phyloP scores from a whole-genome alignment of 164 flowering plant species.

The Pachysandra terminalis region DNA sequence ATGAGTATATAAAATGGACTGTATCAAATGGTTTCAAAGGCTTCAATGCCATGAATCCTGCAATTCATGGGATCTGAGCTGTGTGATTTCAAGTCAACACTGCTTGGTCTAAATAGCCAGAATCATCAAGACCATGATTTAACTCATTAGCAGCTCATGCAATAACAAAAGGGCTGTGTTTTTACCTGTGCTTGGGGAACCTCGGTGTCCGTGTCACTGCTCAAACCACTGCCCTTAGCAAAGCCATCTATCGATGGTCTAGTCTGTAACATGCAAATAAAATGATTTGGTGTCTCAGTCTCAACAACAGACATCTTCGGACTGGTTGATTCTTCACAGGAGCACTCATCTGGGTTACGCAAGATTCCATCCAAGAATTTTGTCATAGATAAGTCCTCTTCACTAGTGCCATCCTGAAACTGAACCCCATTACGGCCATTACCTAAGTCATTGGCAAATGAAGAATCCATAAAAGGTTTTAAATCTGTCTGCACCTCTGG shows the following conservation, averaged over 20 bases:
- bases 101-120: neutral
- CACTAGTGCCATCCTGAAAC: constrained; percentile 33
- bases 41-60: neutral
- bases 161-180: too few species aligned
- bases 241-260: neutral
- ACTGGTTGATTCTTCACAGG: constrained; percentile 18
- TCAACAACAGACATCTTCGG: constrained; percentile 4
- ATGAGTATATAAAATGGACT: too few species aligned
- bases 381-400: constrained; percentile 24
- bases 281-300: neutral
- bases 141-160: neutral
- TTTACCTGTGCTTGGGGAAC: constrained; percentile 26
- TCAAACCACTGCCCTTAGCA: constrained; percentile 21
- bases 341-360: too few species aligned
- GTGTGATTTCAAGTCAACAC: too few species aligned
- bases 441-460: constrained; percentile 20
- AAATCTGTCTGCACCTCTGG: constrained; percentile 21
- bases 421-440: constrained; percentile 13
- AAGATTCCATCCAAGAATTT: constrained; percentile 39
- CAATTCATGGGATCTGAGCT: neutral
- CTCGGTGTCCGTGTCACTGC: constrained; percentile 35
- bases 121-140: neutral
- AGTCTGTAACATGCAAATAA: neutral
- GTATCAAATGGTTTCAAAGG: neutral
- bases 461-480: constrained; percentile 23